Conservation (phyloP, 179 eudicot species). For the Carnegiea gigantea region DNA sequence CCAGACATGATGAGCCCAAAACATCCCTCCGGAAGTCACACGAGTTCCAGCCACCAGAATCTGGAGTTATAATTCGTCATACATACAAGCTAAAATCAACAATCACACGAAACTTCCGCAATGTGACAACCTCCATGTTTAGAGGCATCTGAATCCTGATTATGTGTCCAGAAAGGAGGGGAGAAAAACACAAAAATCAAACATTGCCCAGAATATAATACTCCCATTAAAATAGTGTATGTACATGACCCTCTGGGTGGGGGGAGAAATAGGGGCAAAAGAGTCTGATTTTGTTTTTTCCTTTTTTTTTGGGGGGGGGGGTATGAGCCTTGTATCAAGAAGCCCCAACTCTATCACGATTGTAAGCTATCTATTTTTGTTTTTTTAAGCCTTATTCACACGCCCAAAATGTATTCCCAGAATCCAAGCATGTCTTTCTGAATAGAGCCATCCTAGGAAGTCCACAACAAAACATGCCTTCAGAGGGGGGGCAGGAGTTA, state of each 20-base stretch:
- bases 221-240: conserved; percentile 22
- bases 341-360: conserved; percentile 28
- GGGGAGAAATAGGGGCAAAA: background rate
- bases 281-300: background rate
- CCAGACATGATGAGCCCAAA: too few species aligned
- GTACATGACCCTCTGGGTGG: conserved; percentile 26
- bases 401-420: conserved; percentile 22
- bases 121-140: too few species aligned
- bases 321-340: conserved; percentile 28
- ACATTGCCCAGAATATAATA: conserved; percentile 21
- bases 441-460: conserved; percentile 21
- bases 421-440: conserved; percentile 27
- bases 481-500: conserved; percentile 2
- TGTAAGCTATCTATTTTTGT: background rate
- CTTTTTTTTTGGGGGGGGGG: background rate
- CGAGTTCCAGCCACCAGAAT: too few species aligned
- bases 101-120: too few species aligned
- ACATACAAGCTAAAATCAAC: too few species aligned
- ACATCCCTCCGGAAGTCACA: too few species aligned
- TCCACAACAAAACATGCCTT: conserved; percentile 27
- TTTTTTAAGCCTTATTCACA: conserved; percentile 37
- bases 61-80: too few species aligned
- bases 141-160: too few species aligned
- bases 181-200: conserved; percentile 13
- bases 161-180: too few species aligned